Evolutionary conservation across 495 filamentous ascomycete genomes (phyloP), one percentile per base, ranked within the genome.

Genomic region (Saxispiralis lemnorum): DNA sequence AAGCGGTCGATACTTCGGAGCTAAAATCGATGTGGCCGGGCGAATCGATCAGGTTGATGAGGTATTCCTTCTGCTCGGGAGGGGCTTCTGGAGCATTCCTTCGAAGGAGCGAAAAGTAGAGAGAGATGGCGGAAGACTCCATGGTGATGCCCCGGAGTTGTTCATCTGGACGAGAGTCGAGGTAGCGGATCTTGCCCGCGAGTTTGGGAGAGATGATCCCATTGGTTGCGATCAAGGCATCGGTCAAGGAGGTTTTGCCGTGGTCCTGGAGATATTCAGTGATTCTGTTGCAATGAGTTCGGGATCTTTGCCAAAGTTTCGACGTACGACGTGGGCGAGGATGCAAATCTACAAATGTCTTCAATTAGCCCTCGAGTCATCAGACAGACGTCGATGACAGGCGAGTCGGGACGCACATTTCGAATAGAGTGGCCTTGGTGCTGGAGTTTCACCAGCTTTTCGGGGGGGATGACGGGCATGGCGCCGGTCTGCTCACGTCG

Each of bases 1-100:
- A 95, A 1, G 89, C 89, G 0, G 87, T 96, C 1, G 87, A 94
- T 2, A 99, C 89, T 59, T 99, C 89, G 45, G 83, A 92, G 67
- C 87, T 94, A 63, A 99, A 99, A 59, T 99, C 89, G 37, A 99
- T 93, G 58, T 99, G 89, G 7, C 89, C 89, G 0, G 89, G 89
- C 0, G 92, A 96, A 60, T 99, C 89, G 51, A 99, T 99, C 31
- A 99, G 63, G 60, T 99, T 99, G 61, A 99, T 84, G 37, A 99
- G 70, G 58, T 93, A 95, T 57, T 96, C 87, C 53, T 83, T 80
- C 12, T 76, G 67, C 42, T 73, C 68, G 1, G 83, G 83, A 17
- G 68, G 53, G 9, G 74, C 73, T 5, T 89, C 80, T 11, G 79
- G 75, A 9, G 71, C 63, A 32, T 74, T 59, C 41, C 81, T 71